Evolutionary conservation across 768 basidiomycete genomes (phyloP), one percentile per base, ranked within the genome.

Genomic region (Rhodotorula paludigena): DNA sequence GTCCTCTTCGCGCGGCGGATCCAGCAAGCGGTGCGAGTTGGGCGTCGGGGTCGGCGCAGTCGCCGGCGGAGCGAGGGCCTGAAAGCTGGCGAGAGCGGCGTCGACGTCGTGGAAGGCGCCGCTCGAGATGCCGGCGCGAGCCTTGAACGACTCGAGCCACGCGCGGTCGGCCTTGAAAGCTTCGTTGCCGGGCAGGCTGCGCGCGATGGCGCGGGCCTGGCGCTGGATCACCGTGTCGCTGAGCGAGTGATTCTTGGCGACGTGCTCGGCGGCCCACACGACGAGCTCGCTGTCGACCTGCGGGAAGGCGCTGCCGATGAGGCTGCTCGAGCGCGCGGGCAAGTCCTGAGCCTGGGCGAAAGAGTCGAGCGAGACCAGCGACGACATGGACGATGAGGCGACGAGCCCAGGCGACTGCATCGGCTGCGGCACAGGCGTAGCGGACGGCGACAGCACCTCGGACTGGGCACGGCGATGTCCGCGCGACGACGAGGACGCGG

Each of bases 141-240:
- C 83, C 80, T 92, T 92, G 82, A 92, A 93, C 77, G 90, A 90
- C 77, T 92, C 90, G 60, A 93, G 83, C 91, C 91, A 93, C 8
- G 90, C 89, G 16, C 87, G 85, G 75, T 87, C 89, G n/a, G 89
- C 90, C 79, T 92, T 92, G 84, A 93, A 93, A 77, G 84, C 83
- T 63, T 88, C 87, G 65, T 85, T 62, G 25, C 64, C 64, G 39
- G 32, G 18, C 18, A 86, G 82, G 12, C 71, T 75, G 49, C 81
- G 78, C 3, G 87, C 89, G 68, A 88, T 82, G 69, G 85, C 83
- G 69, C 85, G 84, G 30, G 90, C 90, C 74, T 86, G 85, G 38
- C 80, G 80, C 65, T 86, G 85, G 62, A 86, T 83, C 65, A 82
- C 77, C 12, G 84, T 81, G 77, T 94, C 91, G 39, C 85, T 85